Evolutionary conservation across 345 rosid species (phyloP), one percentile per base, ranked within the genome.

Genomic region (Mallotus nudiflorus): DNA sequence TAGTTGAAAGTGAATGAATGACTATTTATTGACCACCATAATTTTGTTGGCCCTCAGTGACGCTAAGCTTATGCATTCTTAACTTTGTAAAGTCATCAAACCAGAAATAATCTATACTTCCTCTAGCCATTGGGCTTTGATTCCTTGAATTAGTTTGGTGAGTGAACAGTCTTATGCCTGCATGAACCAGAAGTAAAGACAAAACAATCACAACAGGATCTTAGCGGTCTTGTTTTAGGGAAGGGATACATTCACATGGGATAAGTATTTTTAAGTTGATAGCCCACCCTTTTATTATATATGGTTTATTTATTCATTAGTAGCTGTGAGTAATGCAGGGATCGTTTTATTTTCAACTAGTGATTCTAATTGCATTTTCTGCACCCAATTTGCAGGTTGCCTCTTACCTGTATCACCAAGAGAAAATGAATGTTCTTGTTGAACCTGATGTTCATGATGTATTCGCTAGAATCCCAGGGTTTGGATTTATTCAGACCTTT

Each of bases 361-460:
- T 27, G 12, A 33, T 51, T 68, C 29, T 75, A 66, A 67, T 45
- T 46, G 64, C 50, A 42, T 45, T 53, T 69, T 56, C 51, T 77
- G 37, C 53, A 59, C 65, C 35, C 29, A 59, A 25, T 72, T 10
- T 29, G 52, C 85, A 91, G 98, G 93, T 87, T 71, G 97, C 95
- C 40, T 88, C 97, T 73, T 91, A 85, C 86, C 84, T 94, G 82
- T 84, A 90, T 78, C 85, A 91, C 85, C 89, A 90, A 83, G 97
- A 94, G 84, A 89, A 87, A 74, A 91, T 94, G 98, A 90, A 86
- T 86, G 88, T 91, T 70, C 86, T 91, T 42, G 98, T 94, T 79
- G 98, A 94, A 84, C 98, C 97, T 68, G 96, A 94, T 58, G 96
- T 94, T 48, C 98, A 94, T 59, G 98, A 94, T 75, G 78, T 94